Evolutionary conservation across 2,329 filamentous ascomycete species (phyloP).

Genomic region (Sporothrix sp.): DNA sequence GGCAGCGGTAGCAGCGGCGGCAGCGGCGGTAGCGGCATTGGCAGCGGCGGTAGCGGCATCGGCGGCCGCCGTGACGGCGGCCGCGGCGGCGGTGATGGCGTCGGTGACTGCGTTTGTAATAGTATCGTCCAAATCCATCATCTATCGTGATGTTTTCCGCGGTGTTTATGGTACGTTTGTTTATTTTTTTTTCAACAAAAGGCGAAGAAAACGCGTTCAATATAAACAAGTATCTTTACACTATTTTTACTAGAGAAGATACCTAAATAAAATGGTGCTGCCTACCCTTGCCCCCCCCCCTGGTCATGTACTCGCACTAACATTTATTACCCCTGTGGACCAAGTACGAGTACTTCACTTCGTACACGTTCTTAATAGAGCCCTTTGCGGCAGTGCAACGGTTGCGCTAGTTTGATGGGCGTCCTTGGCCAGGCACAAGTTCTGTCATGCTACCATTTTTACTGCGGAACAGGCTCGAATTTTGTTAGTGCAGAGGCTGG

Average conservation of each 20-base stretch:
- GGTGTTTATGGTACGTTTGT: neutral
- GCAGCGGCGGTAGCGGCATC: neutral
- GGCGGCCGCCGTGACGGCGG: too few species aligned
- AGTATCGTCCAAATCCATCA: neutral
- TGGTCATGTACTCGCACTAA: neutral
- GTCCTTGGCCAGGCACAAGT: neutral
- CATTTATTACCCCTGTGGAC: too few species aligned
- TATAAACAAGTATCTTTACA: neutral
- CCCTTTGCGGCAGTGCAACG: slow-evolving; percentile 8
- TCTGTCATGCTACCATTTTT: neutral
- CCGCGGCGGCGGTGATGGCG: neutral
- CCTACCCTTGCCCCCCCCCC: neutral
- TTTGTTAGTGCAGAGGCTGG: slow-evolving; percentile 3
- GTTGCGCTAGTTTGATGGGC: neutral
- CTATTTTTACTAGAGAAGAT: neutral
- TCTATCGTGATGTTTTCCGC: neutral
- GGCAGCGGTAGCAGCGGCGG: neutral
- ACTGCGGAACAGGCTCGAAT: neutral
- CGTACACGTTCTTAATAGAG: neutral
- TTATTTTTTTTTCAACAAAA: neutral
- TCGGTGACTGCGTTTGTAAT: neutral
- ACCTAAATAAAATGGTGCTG: neutral
- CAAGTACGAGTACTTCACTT: too few species aligned
- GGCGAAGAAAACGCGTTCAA: neutral
- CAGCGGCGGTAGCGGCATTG: neutral